These are phyloP conservation scores for Boletellus deceptivus DNA, from an alignment of 1,284 basidiomycete genomes.

Conservation along the genomic window DNA sequence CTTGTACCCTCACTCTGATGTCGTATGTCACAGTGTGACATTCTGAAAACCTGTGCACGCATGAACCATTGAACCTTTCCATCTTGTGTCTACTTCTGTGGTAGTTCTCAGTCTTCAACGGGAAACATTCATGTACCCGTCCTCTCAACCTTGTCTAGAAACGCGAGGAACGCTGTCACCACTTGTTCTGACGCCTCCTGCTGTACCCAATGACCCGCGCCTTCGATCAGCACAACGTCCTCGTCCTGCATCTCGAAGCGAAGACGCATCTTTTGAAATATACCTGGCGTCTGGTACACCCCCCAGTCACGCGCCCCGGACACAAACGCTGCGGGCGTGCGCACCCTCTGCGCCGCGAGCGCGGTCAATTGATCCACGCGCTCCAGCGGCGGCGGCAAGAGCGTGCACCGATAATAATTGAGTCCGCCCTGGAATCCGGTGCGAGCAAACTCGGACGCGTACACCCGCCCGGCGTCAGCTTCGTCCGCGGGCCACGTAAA, in stretches of 20 bases:
- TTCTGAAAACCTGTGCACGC: too few species aligned
- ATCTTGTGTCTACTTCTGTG: too few species aligned
- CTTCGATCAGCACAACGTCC: constrained; percentile 50
- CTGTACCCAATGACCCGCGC: constrained; percentile 64
- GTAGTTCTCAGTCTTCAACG: too few species aligned
- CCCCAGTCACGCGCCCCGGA: constrained; percentile 59
- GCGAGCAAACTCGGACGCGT: constrained; percentile 46
- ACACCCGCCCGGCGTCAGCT: constrained; percentile 43
- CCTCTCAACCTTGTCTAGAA: constrained; percentile 14
- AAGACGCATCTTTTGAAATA: constrained; percentile 42
- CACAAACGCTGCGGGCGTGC: constrained; percentile 54
- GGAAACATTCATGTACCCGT: too few species aligned
- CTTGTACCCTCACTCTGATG: too few species aligned
- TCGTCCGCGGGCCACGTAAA: constrained; percentile 50
- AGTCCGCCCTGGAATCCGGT: constrained; percentile 66
- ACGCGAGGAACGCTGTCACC: constrained; percentile 21
- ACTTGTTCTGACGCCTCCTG: constrained; percentile 44
- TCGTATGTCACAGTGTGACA: too few species aligned
- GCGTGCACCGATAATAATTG: constrained; percentile 50
- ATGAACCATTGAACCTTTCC: too few species aligned
- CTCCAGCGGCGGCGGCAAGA: constrained; percentile 32
- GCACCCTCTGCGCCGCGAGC: constrained; percentile 37
- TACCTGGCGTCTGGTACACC: constrained; percentile 52
- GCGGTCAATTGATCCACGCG: constrained; percentile 12
- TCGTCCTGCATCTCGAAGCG: constrained; percentile 36